Percentiles rank a stretch among this genome's conserved stretches.
These are phyloP conservation scores for Psidium guajava DNA, from an alignment of 345 rosid species.

Conservation along the genomic window DNA sequence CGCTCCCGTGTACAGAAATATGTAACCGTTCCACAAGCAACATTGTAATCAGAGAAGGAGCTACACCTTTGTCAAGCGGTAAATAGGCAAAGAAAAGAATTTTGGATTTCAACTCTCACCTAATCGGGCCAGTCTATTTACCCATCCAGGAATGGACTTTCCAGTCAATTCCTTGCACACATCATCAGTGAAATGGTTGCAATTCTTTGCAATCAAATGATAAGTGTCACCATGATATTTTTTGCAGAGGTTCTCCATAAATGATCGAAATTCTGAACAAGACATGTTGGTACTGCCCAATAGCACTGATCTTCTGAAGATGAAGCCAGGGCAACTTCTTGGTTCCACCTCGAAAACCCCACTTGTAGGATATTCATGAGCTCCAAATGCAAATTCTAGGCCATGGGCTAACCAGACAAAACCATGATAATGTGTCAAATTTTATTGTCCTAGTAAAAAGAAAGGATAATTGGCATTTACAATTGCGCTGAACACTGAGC, in stretches of 20 bases:
- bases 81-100: not conserved
- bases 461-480: not conserved
- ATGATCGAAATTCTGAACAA: conserved; percentile 54
- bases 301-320: conserved; percentile 66
- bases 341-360: conserved; percentile 97
- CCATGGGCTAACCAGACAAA: conserved; percentile 45
- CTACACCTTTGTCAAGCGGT: not conserved
- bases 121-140: conserved; percentile 75
- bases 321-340: conserved; percentile 84
- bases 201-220: conserved; percentile 94
- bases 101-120: conserved; percentile 31
- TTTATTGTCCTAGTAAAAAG: not conserved
- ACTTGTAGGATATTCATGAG: conserved; percentile 74
- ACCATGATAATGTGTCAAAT: not conserved
- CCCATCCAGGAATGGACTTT: conserved; percentile 91
- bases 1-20: not conserved
- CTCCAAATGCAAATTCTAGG: conserved; percentile 85
- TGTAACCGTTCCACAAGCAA: not conserved
- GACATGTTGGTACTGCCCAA: conserved; percentile 69
- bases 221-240: conserved; percentile 79
- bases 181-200: conserved; percentile 92
- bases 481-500: not conserved
- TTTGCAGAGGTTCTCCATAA: conserved; percentile 70
- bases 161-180: conserved; percentile 64
- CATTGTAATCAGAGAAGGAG: not conserved